phyloP scores from a whole-genome alignment of 2,329 filamentous ascomycete species.

The Alternaria arbusti region DNA sequence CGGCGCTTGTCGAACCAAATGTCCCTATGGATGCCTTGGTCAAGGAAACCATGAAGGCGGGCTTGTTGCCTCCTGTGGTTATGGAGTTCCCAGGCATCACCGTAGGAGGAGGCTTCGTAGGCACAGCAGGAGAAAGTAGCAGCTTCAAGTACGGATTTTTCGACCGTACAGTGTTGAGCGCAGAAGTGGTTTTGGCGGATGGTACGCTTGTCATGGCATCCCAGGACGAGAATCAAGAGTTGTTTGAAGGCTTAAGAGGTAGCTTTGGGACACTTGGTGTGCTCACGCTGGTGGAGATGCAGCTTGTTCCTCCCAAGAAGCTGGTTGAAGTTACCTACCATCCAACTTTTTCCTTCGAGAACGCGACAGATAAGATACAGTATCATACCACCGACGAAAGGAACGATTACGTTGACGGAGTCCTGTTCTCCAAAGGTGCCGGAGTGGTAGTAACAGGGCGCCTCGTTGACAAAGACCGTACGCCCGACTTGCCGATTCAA shows the following conservation, averaged over 20 bases:
- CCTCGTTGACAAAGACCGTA: constrained; percentile 55
- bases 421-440: constrained; percentile 62
- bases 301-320: constrained; percentile 58
- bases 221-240: constrained; percentile 54
- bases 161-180: constrained; percentile 65
- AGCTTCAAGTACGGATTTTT: constrained; percentile 73
- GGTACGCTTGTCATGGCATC: constrained; percentile 62
- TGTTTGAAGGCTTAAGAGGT: constrained; percentile 66
- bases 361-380: constrained; percentile 57
- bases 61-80: constrained; percentile 68
- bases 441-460: constrained; percentile 67
- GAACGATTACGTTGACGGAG: constrained; percentile 73
- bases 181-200: constrained; percentile 68
- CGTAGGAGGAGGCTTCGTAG: constrained; percentile 70
- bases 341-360: constrained; percentile 58
- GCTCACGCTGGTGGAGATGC: constrained; percentile 65
- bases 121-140: constrained; percentile 71
- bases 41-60: constrained; percentile 59
- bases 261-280: constrained; percentile 68
- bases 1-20: constrained; percentile 71
- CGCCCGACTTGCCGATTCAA: constrained; percentile 29
- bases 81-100: constrained; percentile 78
- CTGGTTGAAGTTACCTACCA: constrained; percentile 70
- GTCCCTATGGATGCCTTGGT: constrained; percentile 71
- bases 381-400: constrained; percentile 48